phyloP scores from a whole-genome alignment of 345 rosid species.

The Salix caprea region DNA sequence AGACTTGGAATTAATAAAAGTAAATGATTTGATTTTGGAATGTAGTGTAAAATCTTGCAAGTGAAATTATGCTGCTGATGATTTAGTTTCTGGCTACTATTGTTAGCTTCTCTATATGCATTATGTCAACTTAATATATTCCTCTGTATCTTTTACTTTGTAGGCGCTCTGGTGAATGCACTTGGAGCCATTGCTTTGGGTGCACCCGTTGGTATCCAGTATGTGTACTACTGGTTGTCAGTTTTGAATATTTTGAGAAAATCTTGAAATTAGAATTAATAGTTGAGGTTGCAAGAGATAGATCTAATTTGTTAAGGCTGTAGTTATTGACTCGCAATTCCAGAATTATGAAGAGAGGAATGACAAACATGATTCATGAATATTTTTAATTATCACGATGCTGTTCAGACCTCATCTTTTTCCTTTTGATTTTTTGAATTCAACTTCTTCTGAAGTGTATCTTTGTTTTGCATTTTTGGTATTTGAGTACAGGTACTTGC shows the following conservation, averaged over 20 bases:
- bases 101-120: neutral
- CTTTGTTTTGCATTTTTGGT: slow-evolving; percentile 8
- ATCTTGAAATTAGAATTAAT: slow-evolving; percentile 17
- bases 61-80: too few relatives aligned
- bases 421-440: neutral
- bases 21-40: neutral
- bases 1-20: neutral
- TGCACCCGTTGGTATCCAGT: slow-evolving; percentile 74
- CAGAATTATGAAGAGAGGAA: slow-evolving; percentile 9
- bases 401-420: neutral
- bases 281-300: slow-evolving; percentile 17
- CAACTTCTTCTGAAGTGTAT: neutral
- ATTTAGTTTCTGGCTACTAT: too few relatives aligned
- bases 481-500: slow-evolving; percentile 44
- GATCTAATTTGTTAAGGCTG: neutral
- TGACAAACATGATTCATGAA: neutral
- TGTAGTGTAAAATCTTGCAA: too few relatives aligned
- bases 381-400: neutral
- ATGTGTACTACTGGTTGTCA: slow-evolving; percentile 28
- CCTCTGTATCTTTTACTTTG: neutral
- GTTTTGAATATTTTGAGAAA: neutral
- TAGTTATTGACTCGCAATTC: slow-evolving; percentile 19
- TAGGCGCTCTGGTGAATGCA: slow-evolving; percentile 71
- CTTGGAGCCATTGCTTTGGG: slow-evolving; percentile 81
- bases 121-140: neutral